These are phyloP conservation scores for Hypomontagnella submonticulosa DNA, from an alignment of 495 filamentous ascomycete genomes.

Conservation along the genomic window DNA sequence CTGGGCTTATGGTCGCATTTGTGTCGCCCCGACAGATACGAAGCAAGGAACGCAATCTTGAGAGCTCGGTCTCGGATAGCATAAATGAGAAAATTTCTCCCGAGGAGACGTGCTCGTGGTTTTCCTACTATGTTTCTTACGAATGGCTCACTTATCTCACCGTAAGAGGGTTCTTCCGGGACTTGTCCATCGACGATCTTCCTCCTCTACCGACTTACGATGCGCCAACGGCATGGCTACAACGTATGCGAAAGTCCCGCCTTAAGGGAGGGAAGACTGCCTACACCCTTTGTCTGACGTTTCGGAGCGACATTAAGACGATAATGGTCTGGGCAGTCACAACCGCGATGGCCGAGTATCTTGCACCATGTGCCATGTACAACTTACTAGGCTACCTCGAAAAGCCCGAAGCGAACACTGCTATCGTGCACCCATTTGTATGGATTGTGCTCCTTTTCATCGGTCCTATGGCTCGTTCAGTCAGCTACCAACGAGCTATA, in stretches of 20 bases:
- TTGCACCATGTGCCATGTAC: conserved; percentile 47
- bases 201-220: conserved; percentile 49
- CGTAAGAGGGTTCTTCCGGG: conserved; percentile 43
- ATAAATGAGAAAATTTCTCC: conserved; percentile 42
- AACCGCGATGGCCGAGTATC: conserved; percentile 45
- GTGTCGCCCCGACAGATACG: conserved; percentile 16
- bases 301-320: conserved; percentile 45
- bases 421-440: conserved; percentile 45
- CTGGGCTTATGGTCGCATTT: conserved; percentile 17
- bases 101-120: conserved; percentile 71
- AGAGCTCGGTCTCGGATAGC: background rate
- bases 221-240: conserved; percentile 43
- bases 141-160: conserved; percentile 52
- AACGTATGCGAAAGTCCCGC: conserved; percentile 43
- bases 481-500: conserved; percentile 50
- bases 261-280: conserved; percentile 47
- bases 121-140: conserved; percentile 52
- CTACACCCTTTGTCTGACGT: conserved; percentile 41
- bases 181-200: conserved; percentile 50
- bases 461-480: conserved; percentile 45
- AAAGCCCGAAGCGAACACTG: conserved; percentile 22
- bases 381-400: conserved; percentile 47
- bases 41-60: conserved; percentile 14
- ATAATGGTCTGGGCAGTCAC: conserved; percentile 48
- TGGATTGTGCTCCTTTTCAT: conserved; percentile 49